Percentiles rank a stretch among this genome's conserved stretches.
These are phyloP conservation scores for Boletales sp. DNA, from an alignment of 768 basidiomycete genomes.

Conservation along the genomic window DNA sequence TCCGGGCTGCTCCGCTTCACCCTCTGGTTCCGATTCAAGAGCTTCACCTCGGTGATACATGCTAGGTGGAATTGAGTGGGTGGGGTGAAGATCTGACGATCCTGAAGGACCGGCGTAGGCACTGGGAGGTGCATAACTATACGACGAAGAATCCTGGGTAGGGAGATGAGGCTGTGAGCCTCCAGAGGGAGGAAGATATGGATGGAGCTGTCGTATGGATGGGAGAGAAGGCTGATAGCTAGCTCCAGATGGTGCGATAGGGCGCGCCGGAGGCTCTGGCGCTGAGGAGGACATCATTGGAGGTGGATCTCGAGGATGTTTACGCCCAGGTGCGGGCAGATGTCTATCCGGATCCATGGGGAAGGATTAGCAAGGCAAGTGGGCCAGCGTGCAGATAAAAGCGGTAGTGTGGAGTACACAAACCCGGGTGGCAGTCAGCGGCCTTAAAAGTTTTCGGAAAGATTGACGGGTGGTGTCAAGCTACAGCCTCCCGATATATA, in stretches of 20 bases:
- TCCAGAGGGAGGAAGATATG: conserved; percentile 55
- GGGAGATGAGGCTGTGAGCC: conserved; percentile 26
- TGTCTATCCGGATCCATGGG: conserved; percentile 38
- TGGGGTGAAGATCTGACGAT: conserved; percentile 26
- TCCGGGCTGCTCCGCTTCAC: conserved; percentile 44
- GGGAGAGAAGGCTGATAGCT: conserved; percentile 43
- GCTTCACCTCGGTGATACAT: conserved; percentile 33
- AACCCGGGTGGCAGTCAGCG: conserved; percentile 19
- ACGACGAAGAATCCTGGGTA: conserved; percentile 23
- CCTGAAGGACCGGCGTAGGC: conserved; percentile 22
- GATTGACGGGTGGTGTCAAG: conserved; percentile 23
- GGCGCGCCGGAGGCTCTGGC: conserved; percentile 26
- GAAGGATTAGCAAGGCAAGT: conserved; percentile 16
- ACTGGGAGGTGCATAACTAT: conserved; percentile 23
- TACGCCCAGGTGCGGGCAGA: conserved; percentile 31
- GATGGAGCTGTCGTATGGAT: conserved; percentile 66
- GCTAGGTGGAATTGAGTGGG: conserved; percentile 16
- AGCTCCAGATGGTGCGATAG: conserved; percentile 20
- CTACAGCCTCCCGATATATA: conserved; percentile 25
- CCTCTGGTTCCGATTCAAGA: conserved; percentile 58
- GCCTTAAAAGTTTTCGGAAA: conserved; percentile 22
- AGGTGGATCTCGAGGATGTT: conserved; percentile 24
- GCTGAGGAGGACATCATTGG: conserved; percentile 25
- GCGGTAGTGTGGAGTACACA: conserved; percentile 20
- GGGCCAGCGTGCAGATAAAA: conserved; percentile 13